Percentiles rank a stretch among this genome's conserved stretches.
Evolutionary conservation across 2,329 filamentous ascomycete genomes (phyloP).

Genomic region (Verticillium tricorpus): DNA sequence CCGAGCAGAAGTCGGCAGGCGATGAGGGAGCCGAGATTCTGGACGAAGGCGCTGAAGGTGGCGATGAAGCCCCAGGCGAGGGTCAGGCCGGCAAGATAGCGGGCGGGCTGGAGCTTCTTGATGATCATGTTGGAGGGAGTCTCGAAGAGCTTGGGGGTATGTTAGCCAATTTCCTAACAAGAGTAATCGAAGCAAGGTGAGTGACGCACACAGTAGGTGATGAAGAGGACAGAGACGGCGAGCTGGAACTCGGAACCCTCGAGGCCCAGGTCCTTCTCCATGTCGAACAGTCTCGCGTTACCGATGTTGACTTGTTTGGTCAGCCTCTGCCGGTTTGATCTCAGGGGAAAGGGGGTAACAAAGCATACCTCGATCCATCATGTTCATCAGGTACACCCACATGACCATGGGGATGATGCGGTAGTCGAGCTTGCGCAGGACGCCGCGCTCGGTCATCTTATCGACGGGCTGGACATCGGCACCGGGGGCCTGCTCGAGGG

Average conservation of each 20-base stretch:
- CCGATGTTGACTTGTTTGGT: conserved; percentile 46
- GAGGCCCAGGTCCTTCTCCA: conserved; percentile 56
- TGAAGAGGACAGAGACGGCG: conserved; percentile 37
- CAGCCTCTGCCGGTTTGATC: neutral
- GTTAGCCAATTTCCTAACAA: neutral
- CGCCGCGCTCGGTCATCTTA: conserved; percentile 5
- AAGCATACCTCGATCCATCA: conserved; percentile 27
- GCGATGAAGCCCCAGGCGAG: conserved; percentile 49
- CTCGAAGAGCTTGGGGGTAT: conserved; percentile 26
- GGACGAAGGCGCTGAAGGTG: conserved; percentile 51
- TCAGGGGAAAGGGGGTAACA: neutral
- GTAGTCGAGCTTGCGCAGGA: conserved; percentile 22
- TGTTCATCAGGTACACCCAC: conserved; percentile 30
- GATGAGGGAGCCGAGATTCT: conserved; percentile 50
- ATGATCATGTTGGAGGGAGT: conserved; percentile 35
- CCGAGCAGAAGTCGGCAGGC: conserved; percentile 55
- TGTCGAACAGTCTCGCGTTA: conserved; percentile 56
- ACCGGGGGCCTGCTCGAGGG: conserved; percentile 12
- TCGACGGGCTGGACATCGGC: conserved; percentile 6
- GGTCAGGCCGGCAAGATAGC: conserved; percentile 33
- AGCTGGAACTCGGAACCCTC: conserved; percentile 52
- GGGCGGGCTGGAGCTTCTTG: conserved; percentile 31
- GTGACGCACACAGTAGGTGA: conserved; percentile 35
- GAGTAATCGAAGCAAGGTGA: neutral
- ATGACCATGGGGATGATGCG: conserved; percentile 26